A percentile compares a stretch with the other conserved stretches of the same genome.
These are phyloP conservation scores for Acer negundo DNA, from an alignment of 345 rosid species.

Conservation along the genomic window DNA sequence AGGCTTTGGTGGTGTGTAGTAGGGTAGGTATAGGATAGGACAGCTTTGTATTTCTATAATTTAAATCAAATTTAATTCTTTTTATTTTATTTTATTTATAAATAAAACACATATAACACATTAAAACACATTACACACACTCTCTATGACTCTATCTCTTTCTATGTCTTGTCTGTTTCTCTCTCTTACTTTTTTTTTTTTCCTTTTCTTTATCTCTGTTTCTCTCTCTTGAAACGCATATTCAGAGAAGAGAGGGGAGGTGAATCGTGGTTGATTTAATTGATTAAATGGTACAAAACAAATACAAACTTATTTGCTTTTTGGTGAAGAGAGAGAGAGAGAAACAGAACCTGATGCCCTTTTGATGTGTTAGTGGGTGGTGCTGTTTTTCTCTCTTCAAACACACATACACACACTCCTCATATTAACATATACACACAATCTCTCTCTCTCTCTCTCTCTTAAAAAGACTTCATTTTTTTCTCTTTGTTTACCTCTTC, in stretches of 20 bases:
- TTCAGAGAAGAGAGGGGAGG: constrained; percentile 27
- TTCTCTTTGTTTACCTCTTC: neutral
- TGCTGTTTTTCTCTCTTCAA: constrained; percentile 36
- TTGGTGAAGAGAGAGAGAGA: constrained; percentile 18
- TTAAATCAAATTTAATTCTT: too few species aligned
- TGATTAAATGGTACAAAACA: constrained; percentile 20
- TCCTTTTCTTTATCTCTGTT: neutral
- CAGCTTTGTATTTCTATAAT: constrained; percentile 26
- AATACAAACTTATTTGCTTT: constrained; percentile 22
- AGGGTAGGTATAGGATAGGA: constrained; percentile 42
- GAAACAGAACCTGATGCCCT: constrained; percentile 54
- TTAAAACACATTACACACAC: too few species aligned
- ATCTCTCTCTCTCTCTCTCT: constrained; percentile 7
- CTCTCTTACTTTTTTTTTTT: neutral
- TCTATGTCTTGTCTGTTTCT: neutral
- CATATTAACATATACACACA: neutral
- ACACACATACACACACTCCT: neutral
- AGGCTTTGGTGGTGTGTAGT: constrained; percentile 17
- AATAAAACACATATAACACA: too few species aligned
- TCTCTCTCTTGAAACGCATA: constrained; percentile 31
- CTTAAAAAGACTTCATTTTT: neutral
- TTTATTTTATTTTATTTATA: too few species aligned
- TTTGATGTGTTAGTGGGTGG: constrained; percentile 75
- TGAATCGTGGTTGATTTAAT: constrained; percentile 22
- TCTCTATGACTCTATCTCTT: neutral